Conservation (phyloP, 148 eudicot genomes). For the Polygonum aviculare region DNA sequence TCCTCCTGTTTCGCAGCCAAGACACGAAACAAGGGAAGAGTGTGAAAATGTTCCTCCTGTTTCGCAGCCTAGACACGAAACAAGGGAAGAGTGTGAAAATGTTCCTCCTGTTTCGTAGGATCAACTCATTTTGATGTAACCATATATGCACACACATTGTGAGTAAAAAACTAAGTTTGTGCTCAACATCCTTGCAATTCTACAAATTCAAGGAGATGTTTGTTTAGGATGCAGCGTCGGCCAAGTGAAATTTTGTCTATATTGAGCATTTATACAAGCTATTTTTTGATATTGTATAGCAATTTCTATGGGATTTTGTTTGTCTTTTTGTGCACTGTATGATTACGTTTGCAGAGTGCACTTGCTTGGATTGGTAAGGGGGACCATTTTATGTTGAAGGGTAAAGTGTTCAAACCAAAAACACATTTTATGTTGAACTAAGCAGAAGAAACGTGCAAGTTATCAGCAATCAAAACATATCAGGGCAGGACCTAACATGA, state of each 20-base stretch:
- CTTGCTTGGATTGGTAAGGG: not conserved
- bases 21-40: not conserved
- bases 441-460: too few species aligned
- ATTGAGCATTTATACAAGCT: not conserved
- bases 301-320: not conserved
- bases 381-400: too few species aligned
- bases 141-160: not conserved
- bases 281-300: not conserved
- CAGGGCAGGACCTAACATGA: too few species aligned
- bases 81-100: not conserved
- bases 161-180: not conserved
- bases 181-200: not conserved
- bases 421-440: too few species aligned
- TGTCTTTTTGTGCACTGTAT: not conserved
- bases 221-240: not conserved
- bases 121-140: not conserved
- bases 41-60: too few species aligned
- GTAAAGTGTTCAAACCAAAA: too few species aligned
- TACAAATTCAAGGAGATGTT: not conserved
- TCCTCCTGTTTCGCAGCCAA: not conserved
- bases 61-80: not conserved
- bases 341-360: not conserved
- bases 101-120: not conserved
- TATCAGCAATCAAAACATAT: too few species aligned
- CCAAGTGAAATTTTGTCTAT: not conserved